A percentile compares a stretch with the other conserved stretches of the same genome.
Evolutionary conservation across 305 asterid genomes (phyloP).

Genomic region (Rubia peregrina): DNA sequence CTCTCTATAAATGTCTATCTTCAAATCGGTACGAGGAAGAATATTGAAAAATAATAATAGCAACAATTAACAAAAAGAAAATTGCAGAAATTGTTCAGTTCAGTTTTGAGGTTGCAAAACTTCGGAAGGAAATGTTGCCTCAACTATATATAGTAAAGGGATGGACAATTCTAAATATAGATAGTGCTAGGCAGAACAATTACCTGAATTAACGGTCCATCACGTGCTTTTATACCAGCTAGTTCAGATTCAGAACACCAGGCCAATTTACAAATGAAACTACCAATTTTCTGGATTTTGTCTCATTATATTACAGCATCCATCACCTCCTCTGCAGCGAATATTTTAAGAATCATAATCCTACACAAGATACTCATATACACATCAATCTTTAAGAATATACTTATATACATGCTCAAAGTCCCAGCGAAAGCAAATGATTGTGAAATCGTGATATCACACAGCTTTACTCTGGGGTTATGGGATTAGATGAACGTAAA

Average conservation of each 20-base stretch:
- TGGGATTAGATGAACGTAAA: too few species aligned
- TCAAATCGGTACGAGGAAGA: conserved; percentile 22
- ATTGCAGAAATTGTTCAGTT: conserved; percentile 12
- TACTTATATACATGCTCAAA: too few species aligned
- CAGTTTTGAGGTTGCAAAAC: conserved; percentile 29
- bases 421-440: too few species aligned
- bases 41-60: neutral
- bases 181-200: conserved; percentile 17
- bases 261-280: neutral
- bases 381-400: too few species aligned
- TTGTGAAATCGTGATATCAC: too few species aligned
- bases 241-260: conserved; percentile 1
- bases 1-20: conserved; percentile 12
- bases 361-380: too few species aligned
- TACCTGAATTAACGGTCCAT: conserved; percentile 53
- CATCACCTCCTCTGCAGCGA: neutral
- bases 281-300: neutral
- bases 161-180: conserved; percentile 9
- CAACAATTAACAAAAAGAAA: neutral
- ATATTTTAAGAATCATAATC: neutral
- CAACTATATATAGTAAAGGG: conserved; percentile 22
- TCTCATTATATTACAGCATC: neutral
- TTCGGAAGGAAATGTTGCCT: conserved; percentile 23
- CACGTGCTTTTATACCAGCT: conserved; percentile 14
- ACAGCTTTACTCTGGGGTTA: too few species aligned